Evolutionary conservation across 208 protist genomes (phyloP), one percentile per base, ranked within the genome.

Genomic region (Lotmaria passim): DNA sequence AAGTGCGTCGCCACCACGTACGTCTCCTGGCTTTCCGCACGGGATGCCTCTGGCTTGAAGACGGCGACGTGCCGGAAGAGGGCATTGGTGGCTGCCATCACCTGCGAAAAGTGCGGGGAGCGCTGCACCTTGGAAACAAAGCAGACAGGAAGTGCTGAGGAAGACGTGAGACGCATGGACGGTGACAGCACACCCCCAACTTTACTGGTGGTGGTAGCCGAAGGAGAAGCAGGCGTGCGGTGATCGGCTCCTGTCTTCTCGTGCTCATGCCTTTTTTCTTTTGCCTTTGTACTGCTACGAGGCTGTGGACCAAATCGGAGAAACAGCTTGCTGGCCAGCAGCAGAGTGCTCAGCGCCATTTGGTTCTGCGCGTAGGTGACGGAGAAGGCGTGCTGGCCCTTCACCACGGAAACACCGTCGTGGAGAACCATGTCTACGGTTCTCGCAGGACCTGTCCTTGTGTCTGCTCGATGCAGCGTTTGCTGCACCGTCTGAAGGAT

Each of bases 291-390:
- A 46, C 41, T 15, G 7, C n/a, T 46, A 17, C 11, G 7, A 17
- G 14, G 41, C n/a, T 10, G 12, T 17, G 56, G 30, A 17, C 62
- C 52, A 0, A 48, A 65, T 23, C 55, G 68, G 2, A 44, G 48
- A 60, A 93, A 93, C 0, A 93, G 36, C 38, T 79, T 70, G 43
- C 79, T 78, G 7, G 85, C 70, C 33, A 93, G 73, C 58, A 80
- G 68, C 38, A 93, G 52, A 0, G 81, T 62, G n/a, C 81, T 80
- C 11, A 93, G 34, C 21, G 79, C 78, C 88, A 93, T 91, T 77
- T 93, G 85, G 56, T 82, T 88, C 69, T 93, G 88, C 11, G 78
- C 85, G 72, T 93, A 93, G 10, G 81, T 90, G 34, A 90, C 81
- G 12, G 88, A 91, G 61, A 83, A 85, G 48, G 73, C 67, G 30